Evolutionary conservation across 192 early-diverging fungal genomes (phyloP).

Genomic region (Coemansia sp.): DNA sequence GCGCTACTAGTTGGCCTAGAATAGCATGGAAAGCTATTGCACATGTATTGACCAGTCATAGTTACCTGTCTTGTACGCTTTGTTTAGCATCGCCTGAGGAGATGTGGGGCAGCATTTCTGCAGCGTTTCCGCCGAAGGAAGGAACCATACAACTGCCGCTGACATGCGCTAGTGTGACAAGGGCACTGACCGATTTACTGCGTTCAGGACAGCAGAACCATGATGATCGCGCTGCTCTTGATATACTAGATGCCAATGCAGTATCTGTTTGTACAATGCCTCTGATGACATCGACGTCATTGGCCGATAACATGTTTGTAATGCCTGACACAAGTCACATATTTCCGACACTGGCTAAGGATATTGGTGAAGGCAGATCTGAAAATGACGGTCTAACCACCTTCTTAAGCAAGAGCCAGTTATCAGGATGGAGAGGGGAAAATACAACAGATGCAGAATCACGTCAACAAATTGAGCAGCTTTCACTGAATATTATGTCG

Average conservation of each 20-base stretch:
- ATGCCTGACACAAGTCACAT: slow-evolving; percentile 23
- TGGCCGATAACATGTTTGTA: slow-evolving; percentile 19
- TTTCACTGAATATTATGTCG: slow-evolving; percentile 27
- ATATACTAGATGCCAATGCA: not conserved
- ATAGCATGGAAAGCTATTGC: slow-evolving; percentile 22
- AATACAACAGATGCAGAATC: not conserved
- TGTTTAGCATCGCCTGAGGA: slow-evolving; percentile 28
- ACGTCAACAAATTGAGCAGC: slow-evolving; percentile 27
- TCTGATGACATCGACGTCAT: slow-evolving; percentile 8
- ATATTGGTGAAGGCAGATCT: not conserved
- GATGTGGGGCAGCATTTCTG: slow-evolving; percentile 30
- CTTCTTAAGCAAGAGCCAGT: not conserved
- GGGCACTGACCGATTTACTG: slow-evolving; percentile 12
- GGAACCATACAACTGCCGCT: slow-evolving; percentile 6
- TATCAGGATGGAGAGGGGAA: not conserved
- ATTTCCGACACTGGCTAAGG: not conserved
- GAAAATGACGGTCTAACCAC: not conserved
- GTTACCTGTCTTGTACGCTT: slow-evolving; percentile 26
- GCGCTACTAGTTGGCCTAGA: slow-evolving; percentile 28
- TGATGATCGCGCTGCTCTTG: not conserved
- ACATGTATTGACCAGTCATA: not conserved
- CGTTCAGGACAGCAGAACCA: slow-evolving; percentile 2
- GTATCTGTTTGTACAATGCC: slow-evolving; percentile 19
- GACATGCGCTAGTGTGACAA: slow-evolving; percentile 7
- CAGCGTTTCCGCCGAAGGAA: slow-evolving; percentile 13